These are phyloP conservation scores for Vitis hybrid DNA, from an alignment of 177 flowering plant species.

Conservation along the genomic window DNA sequence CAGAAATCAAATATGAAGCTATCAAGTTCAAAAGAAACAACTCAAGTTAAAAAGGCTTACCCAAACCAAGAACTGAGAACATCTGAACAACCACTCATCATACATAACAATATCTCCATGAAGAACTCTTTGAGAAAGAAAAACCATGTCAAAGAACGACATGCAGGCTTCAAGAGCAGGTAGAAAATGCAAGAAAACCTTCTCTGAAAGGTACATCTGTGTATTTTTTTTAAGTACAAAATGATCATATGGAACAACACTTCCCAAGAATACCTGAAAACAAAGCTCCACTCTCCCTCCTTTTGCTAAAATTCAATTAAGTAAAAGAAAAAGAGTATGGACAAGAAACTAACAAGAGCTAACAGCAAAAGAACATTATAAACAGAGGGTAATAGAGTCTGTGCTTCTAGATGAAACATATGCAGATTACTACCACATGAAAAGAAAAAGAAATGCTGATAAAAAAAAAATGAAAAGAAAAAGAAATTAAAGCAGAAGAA, in stretches of 20 bases:
- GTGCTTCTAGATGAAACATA: neutral
- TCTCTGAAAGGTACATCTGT: slow-evolving; percentile 34
- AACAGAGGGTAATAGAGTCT: too few relatives aligned
- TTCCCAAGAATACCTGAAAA: too few relatives aligned
- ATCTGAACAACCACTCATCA: slow-evolving; percentile 57
- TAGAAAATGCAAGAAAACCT: slow-evolving; percentile 34
- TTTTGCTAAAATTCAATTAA: too few relatives aligned
- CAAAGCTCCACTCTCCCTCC: too few relatives aligned
- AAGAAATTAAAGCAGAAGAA: neutral
- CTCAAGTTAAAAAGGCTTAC: slow-evolving; percentile 37
- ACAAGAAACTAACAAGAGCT: too few relatives aligned
- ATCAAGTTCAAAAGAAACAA: neutral
- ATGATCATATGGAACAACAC: too few relatives aligned
- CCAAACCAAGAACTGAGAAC: slow-evolving; percentile 67
- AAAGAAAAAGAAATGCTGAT: too few relatives aligned
- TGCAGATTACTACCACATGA: neutral
- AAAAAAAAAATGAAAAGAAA: too few relatives aligned
- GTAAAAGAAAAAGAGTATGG: too few relatives aligned
- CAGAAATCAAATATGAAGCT: neutral
- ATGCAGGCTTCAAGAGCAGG: slow-evolving; percentile 55
- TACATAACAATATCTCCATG: slow-evolving; percentile 29
- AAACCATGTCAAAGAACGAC: slow-evolving; percentile 42
- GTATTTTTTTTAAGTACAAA: neutral
- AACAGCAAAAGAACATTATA: too few relatives aligned
- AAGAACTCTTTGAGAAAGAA: slow-evolving; percentile 36